phyloP scores from a whole-genome alignment of 441 rosid species.

The Erodium moschatum region DNA sequence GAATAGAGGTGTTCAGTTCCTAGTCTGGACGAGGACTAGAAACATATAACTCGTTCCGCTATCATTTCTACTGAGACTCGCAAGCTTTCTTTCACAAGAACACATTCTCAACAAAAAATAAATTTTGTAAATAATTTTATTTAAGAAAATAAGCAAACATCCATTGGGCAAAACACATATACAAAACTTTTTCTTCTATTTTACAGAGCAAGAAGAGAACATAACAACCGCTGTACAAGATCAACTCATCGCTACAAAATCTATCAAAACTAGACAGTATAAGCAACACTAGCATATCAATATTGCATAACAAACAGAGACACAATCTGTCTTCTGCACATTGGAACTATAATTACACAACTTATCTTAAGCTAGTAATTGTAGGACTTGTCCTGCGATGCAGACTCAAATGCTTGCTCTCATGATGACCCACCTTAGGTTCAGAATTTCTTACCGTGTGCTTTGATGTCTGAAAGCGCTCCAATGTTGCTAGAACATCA shows the following conservation, averaged over 20 bases:
- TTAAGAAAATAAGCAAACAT: too few species aligned
- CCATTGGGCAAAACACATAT: not conserved
- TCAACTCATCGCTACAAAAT: not conserved
- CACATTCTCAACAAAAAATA: not conserved
- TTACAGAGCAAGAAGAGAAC: not conserved
- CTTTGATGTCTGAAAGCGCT: slow-evolving; percentile 28
- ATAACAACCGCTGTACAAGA: not conserved
- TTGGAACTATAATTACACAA: not conserved
- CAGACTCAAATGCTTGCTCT: not conserved
- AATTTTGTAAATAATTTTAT: not conserved
- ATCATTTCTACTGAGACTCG: not conserved
- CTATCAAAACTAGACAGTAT: not conserved
- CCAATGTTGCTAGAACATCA: slow-evolving; percentile 38
- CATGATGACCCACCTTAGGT: not conserved
- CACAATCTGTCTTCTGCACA: too few species aligned
- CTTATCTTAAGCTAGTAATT: not conserved
- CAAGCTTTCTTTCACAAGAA: not conserved
- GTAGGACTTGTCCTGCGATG: not conserved
- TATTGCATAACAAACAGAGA: too few species aligned
- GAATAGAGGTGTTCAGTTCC: too few species aligned
- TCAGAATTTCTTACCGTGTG: not conserved
- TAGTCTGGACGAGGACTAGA: too few species aligned
- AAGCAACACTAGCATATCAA: not conserved
- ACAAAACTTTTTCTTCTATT: not conserved
- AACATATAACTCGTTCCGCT: too few species aligned